phyloP scores from a whole-genome alignment of 1,284 basidiomycete species.

The Moesziomyces parantarcticus region DNA sequence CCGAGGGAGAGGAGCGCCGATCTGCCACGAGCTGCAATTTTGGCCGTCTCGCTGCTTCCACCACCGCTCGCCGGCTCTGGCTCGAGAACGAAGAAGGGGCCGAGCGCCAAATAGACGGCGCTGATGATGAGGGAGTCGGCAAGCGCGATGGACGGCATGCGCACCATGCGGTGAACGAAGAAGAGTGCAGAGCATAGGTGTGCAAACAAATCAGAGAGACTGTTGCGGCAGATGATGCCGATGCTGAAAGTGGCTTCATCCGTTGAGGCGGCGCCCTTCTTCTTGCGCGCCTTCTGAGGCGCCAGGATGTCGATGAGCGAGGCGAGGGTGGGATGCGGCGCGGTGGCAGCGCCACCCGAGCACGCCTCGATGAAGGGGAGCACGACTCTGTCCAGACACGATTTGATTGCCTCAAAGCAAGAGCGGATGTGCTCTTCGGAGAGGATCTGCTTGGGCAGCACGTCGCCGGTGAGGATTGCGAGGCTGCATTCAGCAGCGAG shows the following conservation, averaged over 20 bases:
- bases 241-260: slow-evolving; percentile 28
- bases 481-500: slow-evolving; percentile 84
- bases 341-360: slow-evolving; percentile 30
- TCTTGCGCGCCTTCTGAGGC: slow-evolving; percentile 44
- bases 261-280: slow-evolving; percentile 21
- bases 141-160: slow-evolving; percentile 69
- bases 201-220: slow-evolving; percentile 46
- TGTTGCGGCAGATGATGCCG: slow-evolving; percentile 44
- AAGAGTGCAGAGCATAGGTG: slow-evolving; percentile 60
- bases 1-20: slow-evolving; percentile 46
- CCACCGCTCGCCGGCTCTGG: slow-evolving; percentile 70
- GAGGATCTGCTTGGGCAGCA: slow-evolving; percentile 79
- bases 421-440: slow-evolving; percentile 89
- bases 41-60: slow-evolving; percentile 32
- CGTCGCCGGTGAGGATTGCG: slow-evolving; percentile 79
- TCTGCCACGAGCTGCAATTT: slow-evolving; percentile 31
- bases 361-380: slow-evolving; percentile 86
- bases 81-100: slow-evolving; percentile 83
- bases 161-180: slow-evolving; percentile 68
- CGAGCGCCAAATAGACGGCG: slow-evolving; percentile 88
- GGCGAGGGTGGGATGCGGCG: slow-evolving; percentile 45
- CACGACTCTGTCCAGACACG: slow-evolving; percentile 80
- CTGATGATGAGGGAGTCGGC: slow-evolving; percentile 76
- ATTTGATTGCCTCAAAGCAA: slow-evolving; percentile 81
- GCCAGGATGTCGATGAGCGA: slow-evolving; percentile 65